Base-by-base conservation (phyloP, 768 basidiomycete genomes). In the Fomitopsis serialis region DNA sequence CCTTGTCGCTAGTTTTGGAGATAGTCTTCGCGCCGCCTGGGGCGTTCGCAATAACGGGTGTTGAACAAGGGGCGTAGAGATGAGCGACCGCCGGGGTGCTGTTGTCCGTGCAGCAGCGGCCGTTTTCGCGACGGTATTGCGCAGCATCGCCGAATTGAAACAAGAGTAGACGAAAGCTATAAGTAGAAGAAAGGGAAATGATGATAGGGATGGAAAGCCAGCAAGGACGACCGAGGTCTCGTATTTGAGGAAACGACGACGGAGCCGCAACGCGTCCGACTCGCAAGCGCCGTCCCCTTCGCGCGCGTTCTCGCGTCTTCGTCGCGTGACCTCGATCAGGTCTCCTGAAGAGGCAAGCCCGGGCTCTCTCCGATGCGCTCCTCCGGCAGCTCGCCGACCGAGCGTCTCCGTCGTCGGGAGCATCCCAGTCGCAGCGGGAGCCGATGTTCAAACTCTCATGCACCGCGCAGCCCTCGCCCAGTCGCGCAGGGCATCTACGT, bases 401-500 rank as follows among this genome's bases (percentile, higher is more conserved):
- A 15, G 37, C 37, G 37, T 5, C 13, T 19, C 13, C 34, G 9
- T n/a, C n/a, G n/a, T n/a, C n/a, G n/a, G n/a, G 34, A 35, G 34
- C 15, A 35, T 15, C 19, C 19, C 37, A 40, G 6, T 17, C 37
- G 37, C 37, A 17, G 37, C 19, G 37, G 5, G 6, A 17, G 19
- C 21, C 44, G 44, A 45, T 25, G n/a, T 13, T 25, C 21, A 21
- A 7, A 23, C 44, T 42, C n/a, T 25, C 44, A 45, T 45, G 44
- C 44, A 45, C 21, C 44, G 44, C 23, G 44, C 24, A 7, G 13
- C 42, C 29, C 9, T 34, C 19, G 29, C 29, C 29, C 60, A 60
- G 24, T 36, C 52, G 8, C 60, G 65, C 15, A 24, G 21, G 23
- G 63, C 64, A 1, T 63, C 65, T 10, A 59, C 63, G 3, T 58